Evolutionary conservation across 1,139 yeast species (phyloP).

Genomic region (Yamadazyma triangularis): DNA sequence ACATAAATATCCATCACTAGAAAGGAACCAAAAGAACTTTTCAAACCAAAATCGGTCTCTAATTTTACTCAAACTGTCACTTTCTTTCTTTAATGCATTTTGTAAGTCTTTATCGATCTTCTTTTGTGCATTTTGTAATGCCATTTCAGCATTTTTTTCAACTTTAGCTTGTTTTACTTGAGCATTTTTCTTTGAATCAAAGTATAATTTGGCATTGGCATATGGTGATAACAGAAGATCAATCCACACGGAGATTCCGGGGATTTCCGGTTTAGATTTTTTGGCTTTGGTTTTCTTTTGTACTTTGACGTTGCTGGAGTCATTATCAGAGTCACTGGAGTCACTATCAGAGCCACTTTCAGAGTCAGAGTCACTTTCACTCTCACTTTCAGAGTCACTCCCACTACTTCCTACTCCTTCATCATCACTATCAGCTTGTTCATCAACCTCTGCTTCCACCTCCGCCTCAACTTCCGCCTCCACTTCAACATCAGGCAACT

Average conservation of each 20-base stretch:
- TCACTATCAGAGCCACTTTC: too few species aligned
- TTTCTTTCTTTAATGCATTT: slow-evolving; percentile 60
- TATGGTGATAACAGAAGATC: slow-evolving; percentile 72
- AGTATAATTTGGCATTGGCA: slow-evolving; percentile 88
- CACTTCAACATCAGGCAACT: slow-evolving; percentile 50
- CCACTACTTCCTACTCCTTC: slow-evolving; percentile 21
- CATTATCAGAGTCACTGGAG: slow-evolving; percentile 5
- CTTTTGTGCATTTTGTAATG: slow-evolving; percentile 79
- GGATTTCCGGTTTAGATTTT: slow-evolving; percentile 11
- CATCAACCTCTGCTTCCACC: slow-evolving; percentile 16
- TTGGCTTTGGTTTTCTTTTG: slow-evolving; percentile 7
- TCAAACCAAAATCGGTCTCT: slow-evolving; percentile 88
- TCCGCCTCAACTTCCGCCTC: too few species aligned
- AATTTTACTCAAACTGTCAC: slow-evolving; percentile 57
- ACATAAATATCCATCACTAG: slow-evolving; percentile 84
- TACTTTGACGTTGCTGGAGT: too few species aligned
- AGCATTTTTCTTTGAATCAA: slow-evolving; percentile 73
- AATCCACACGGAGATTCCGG: slow-evolving; percentile 48
- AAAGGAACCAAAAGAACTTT: slow-evolving; percentile 87
- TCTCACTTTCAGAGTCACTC: slow-evolving; percentile 27
- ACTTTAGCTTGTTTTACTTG: slow-evolving; percentile 78
- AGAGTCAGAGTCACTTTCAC: slow-evolving; percentile 19
- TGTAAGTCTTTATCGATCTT: slow-evolving; percentile 72
- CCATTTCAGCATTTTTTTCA: slow-evolving; percentile 70
- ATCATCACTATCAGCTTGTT: slow-evolving; percentile 17